Percentiles rank a stretch among this genome's conserved stretches.
Evolutionary conservation across 2,329 filamentous ascomycete species (phyloP).

Genomic region (Colletotrichum cuscutae): DNA sequence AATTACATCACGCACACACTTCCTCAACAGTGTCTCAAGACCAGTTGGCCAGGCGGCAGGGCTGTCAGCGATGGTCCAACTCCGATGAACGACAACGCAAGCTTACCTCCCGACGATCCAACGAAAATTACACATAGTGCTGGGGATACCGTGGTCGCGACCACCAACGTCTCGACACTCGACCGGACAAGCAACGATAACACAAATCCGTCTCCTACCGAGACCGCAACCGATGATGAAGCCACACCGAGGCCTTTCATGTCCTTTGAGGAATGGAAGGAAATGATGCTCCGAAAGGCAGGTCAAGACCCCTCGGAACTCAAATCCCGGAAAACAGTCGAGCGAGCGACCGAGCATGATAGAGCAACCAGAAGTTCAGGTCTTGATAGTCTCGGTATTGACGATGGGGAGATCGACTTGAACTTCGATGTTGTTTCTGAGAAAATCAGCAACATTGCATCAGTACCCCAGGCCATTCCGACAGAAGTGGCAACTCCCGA

Average conservation of each 20-base stretch:
- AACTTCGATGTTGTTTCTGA: slow-evolving; percentile 63
- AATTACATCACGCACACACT: slow-evolving; percentile 86
- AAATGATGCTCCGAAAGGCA: slow-evolving; percentile 85
- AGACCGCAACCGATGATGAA: slow-evolving; percentile 21
- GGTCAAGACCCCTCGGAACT: slow-evolving; percentile 73
- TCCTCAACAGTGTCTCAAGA: slow-evolving; percentile 79
- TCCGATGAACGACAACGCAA: background rate
- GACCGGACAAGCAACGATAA: background rate
- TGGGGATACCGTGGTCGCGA: slow-evolving; percentile 14
- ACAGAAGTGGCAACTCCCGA: slow-evolving; percentile 25
- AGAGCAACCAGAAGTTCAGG: slow-evolving; percentile 67
- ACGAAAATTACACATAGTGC: background rate
- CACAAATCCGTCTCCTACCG: background rate
- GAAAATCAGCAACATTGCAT: slow-evolving; percentile 45
- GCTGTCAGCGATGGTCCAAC: background rate
- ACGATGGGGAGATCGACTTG: slow-evolving; percentile 83
- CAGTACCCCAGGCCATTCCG: slow-evolving; percentile 14
- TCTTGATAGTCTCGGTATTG: slow-evolving; percentile 78
- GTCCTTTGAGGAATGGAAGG: slow-evolving; percentile 99
- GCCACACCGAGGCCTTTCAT: slow-evolving; percentile 72
- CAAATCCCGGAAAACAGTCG: slow-evolving; percentile 69
- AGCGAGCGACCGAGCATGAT: slow-evolving; percentile 60
- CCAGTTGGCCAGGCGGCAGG: slow-evolving; percentile 58
- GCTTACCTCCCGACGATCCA: background rate
- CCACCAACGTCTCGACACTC: slow-evolving; percentile 28